Conservation (phyloP, 768 basidiomycete genomes). For the Cystofilobasidium bisporidii region DNA sequence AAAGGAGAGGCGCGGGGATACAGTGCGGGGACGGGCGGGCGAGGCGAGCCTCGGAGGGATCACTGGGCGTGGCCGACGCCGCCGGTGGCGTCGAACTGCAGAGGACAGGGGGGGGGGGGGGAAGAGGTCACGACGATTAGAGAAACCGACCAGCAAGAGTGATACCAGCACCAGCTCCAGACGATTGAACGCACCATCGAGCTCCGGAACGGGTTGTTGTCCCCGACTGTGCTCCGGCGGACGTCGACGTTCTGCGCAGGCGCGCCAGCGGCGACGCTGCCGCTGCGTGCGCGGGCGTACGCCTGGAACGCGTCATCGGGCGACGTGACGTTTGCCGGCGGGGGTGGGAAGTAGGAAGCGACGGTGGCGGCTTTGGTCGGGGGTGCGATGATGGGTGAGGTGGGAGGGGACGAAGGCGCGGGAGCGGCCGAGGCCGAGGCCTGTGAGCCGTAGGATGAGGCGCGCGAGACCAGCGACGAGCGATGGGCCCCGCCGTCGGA, state of each 20-base stretch:
- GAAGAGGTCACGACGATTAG: too few species aligned
- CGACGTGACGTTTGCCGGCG: background rate
- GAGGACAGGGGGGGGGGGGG: too few species aligned
- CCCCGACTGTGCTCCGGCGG: constrained; percentile 13
- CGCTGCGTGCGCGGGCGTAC: constrained; percentile 11
- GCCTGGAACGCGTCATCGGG: constrained; percentile 21
- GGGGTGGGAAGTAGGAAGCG: background rate
- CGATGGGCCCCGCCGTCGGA: too few species aligned
- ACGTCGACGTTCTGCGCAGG: background rate
- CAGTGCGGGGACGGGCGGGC: too few species aligned
- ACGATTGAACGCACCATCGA: constrained; percentile 1
- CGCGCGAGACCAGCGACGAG: background rate
- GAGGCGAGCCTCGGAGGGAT: too few species aligned
- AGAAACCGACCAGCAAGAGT: too few species aligned
- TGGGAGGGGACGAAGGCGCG: background rate
- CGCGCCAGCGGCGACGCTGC: background rate
- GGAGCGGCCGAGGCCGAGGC: background rate
- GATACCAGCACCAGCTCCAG: too few species aligned
- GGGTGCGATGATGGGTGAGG: constrained; percentile 1
- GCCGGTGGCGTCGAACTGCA: too few species aligned
- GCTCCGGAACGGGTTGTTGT: constrained; percentile 23
- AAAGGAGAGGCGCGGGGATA: too few species aligned
- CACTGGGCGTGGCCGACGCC: too few species aligned
- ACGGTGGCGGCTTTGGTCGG: constrained; percentile 1
- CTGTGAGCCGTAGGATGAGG: constrained; percentile 4